These are phyloP conservation scores for Zygosaccharomyces sapae DNA, from an alignment of 1,139 yeast genomes.

Conservation along the genomic window DNA sequence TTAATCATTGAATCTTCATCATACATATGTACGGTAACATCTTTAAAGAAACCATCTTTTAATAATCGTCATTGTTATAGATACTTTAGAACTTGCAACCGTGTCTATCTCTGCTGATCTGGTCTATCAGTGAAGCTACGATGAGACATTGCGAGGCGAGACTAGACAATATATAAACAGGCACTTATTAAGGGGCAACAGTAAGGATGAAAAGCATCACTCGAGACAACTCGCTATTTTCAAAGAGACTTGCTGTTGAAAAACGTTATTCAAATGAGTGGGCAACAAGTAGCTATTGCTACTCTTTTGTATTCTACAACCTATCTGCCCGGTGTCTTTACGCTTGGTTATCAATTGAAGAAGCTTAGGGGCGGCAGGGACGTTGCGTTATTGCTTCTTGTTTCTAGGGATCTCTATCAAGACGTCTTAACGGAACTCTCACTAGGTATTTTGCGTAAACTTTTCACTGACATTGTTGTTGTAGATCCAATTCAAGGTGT, in stretches of 20 bases:
- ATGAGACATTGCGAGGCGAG: background rate
- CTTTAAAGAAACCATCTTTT: background rate
- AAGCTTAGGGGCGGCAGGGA: constrained; percentile 13
- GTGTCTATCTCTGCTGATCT: background rate
- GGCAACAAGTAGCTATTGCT: constrained; percentile 49
- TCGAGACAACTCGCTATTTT: background rate
- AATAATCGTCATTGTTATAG: background rate
- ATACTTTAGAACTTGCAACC: too few relatives aligned
- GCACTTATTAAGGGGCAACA: background rate
- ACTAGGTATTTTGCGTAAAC: constrained; percentile 16
- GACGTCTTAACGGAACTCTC: constrained; percentile 17
- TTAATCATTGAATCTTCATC: constrained; percentile 5
- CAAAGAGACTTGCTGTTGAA: too few relatives aligned
- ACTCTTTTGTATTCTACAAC: constrained; percentile 62
- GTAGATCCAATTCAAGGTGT: constrained; percentile 30
- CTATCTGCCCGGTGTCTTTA: constrained; percentile 74
- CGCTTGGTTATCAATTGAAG: constrained; percentile 44
- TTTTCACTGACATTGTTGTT: constrained; percentile 36
- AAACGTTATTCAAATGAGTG: too few relatives aligned
- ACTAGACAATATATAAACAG: background rate
- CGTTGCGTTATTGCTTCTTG: constrained; percentile 21
- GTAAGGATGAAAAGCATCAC: background rate
- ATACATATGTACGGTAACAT: background rate
- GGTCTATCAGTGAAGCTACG: too few relatives aligned
- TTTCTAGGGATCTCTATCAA: constrained; percentile 21